These are phyloP conservation scores for Cytospora leucostoma DNA, from an alignment of 2,329 filamentous ascomycete genomes.

Conservation along the genomic window DNA sequence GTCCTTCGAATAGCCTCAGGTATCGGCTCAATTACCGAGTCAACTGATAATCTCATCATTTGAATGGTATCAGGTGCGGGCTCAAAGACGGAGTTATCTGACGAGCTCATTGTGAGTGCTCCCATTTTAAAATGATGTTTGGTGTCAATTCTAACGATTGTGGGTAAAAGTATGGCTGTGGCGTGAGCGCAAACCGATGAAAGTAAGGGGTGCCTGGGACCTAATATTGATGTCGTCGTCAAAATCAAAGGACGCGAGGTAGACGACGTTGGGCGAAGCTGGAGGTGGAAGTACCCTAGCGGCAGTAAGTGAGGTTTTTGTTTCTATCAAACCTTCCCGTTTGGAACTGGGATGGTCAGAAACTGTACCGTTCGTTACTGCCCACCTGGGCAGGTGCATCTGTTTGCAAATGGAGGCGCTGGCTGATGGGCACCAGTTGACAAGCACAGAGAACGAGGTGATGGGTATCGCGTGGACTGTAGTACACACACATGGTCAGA, in stretches of 20 bases:
- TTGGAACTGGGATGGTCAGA: not conserved
- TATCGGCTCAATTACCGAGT: not conserved
- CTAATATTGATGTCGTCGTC: not conserved
- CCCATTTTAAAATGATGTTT: not conserved
- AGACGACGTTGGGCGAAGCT: no score
- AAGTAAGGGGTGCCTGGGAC: not conserved
- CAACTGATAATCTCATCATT: not conserved
- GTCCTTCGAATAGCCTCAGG: not conserved
- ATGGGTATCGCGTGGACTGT: not conserved
- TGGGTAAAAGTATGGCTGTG: not conserved
- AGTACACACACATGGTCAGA: conserved; percentile 16
- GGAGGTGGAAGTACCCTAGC: not conserved
- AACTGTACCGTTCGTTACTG: not conserved
- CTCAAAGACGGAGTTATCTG: not conserved
- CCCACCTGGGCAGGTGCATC: not conserved
- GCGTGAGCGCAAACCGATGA: not conserved
- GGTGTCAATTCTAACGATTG: not conserved
- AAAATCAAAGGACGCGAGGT: not conserved
- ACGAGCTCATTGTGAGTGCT: no score
- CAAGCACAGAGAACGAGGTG: not conserved
- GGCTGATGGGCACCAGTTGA: not conserved
- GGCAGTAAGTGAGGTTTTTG: not conserved
- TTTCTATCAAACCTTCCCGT: not conserved
- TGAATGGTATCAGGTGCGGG: no score
- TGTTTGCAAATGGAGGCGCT: not conserved